Base-by-base conservation (phyloP, 495 filamentous ascomycete genomes). In the Podospora tetraspora region DNA sequence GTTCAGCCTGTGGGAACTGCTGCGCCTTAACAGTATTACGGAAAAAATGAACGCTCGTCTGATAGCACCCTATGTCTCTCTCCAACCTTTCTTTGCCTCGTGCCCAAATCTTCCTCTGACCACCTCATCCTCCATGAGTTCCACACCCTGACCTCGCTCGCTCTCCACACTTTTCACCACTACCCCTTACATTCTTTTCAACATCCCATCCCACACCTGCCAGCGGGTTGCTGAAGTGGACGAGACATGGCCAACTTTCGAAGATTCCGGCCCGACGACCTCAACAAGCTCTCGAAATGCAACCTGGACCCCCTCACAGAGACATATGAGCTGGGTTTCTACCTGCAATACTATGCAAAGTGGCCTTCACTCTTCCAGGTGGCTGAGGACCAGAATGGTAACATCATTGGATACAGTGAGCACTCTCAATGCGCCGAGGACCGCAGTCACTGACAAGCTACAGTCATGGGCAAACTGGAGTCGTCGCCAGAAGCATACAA, bases 401-500 rank as follows among this genome's bases (percentile, higher is more conserved):
- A 92, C 67, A 91, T 97, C 34, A 91, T 96, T 61, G 95, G 90
- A 27, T 99, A 98, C 76, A 96, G 95, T 97, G 86, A 67, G 87
- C 79, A n/a, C 12, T 1, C 1, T 16, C 23, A 23, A n/a, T 25
- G 13, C 57, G 24, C 11, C 37, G 21, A 11, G 1, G 22, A 66
- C 66, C 11, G 24, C 29, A 21, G n/a, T 52, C 16, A 52, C 43
- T 52, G 43, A 52, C 43, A n/a, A 6, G 19, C 16, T 7, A n/a
- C 19, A 97, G 95, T 99, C 72, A 94, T 98, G 86, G 95, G 93
- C 70, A 99, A 99, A 80, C 83, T 95, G 64, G 96, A 98, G 82
- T 89, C 92, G 72, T 93, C 93, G 37, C 93, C 92, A 25, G 81
- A 87, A 22, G 86, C 86, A 66, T 85, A 88, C 77, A 79, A 85